A percentile compares a stretch with the other conserved stretches of the same genome.
Conservation (phyloP, 2,329 filamentous ascomycete genomes). For the Scytalidium sp. region DNA sequence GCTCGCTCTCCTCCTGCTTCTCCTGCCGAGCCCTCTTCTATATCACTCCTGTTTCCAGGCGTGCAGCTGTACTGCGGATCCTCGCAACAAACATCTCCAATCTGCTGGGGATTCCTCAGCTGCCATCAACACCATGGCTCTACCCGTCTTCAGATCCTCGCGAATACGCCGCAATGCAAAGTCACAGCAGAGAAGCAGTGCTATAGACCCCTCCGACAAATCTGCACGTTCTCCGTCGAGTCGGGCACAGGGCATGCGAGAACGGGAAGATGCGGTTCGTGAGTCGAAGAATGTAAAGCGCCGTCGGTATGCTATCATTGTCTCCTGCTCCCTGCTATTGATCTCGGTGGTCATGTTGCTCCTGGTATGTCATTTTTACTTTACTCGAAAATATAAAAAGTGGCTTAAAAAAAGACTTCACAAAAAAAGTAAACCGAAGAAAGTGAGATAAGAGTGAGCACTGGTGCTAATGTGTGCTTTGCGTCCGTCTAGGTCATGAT, state of each 20-base stretch:
- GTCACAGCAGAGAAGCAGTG: conserved; percentile 4
- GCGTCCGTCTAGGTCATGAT: conserved; percentile 51
- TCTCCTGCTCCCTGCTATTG: conserved; percentile 69
- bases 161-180: conserved; percentile 10
- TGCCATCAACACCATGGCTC: conserved; percentile 17
- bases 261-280: background rate
- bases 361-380: conserved; percentile 49
- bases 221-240: background rate
- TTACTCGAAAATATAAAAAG: background rate
- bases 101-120: too few relatives aligned
- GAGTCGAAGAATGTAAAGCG: background rate
- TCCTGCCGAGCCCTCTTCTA: too few relatives aligned
- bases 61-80: too few relatives aligned
- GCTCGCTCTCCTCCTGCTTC: too few relatives aligned
- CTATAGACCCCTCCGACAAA: background rate
- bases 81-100: background rate
- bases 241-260: too few relatives aligned
- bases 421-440: too few relatives aligned
- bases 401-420: too few relatives aligned
- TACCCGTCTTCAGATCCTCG: conserved; percentile 26
- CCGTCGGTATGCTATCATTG: conserved; percentile 43
- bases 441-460: too few relatives aligned
- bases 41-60: too few relatives aligned
- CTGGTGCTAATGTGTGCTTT: background rate
- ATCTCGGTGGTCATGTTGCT: conserved; percentile 76